These are phyloP conservation scores for Ophiocordyceps polyrhachis-furcata DNA, from an alignment of 2,329 filamentous ascomycete species.

Conservation along the genomic window DNA sequence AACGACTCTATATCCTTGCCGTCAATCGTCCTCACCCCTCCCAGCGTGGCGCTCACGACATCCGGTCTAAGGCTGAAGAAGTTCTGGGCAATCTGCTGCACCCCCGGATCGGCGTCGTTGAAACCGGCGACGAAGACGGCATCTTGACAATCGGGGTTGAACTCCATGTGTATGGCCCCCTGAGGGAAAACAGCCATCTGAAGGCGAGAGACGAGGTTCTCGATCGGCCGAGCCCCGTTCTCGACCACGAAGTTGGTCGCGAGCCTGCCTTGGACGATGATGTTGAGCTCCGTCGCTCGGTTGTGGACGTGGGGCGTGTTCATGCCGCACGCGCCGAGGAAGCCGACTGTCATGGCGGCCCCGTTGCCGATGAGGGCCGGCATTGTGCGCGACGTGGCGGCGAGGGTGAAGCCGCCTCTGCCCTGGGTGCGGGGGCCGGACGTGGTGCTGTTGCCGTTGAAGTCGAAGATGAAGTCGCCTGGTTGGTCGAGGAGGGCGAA, in stretches of 20 bases:
- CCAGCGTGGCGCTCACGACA: conserved; percentile 18
- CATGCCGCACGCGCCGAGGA: conserved; percentile 29
- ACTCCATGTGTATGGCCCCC: conserved; percentile 30
- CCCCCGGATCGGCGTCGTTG: conserved; percentile 24
- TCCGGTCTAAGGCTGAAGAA: conserved; percentile 23
- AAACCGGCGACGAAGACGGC: conserved; percentile 30
- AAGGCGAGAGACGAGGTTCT: conserved; percentile 17
- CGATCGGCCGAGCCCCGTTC: conserved; percentile 19
- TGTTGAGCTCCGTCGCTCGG: conserved; percentile 27
- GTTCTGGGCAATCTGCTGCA: conserved; percentile 25
- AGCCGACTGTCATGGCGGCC: conserved; percentile 27
- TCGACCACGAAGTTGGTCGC: conserved; percentile 25
- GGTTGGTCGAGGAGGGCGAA: conserved; percentile 13
- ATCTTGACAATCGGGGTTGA: conserved; percentile 29
- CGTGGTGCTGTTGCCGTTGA: conserved; percentile 11
- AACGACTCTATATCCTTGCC: conserved; percentile 22
- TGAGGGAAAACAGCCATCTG: conserved; percentile 30
- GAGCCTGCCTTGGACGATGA: conserved; percentile 24
- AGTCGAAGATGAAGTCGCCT: conserved; percentile 24
- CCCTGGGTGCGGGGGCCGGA: conserved; percentile 6
- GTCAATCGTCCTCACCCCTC: conserved; percentile 16
- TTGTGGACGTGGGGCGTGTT: conserved; percentile 31
- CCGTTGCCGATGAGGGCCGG: conserved; percentile 30
- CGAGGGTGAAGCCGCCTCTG: conserved; percentile 18
- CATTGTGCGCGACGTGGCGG: conserved; percentile 27